phyloP scores from a whole-genome alignment of 2,329 filamentous ascomycete species.

The Chalara sp. region DNA sequence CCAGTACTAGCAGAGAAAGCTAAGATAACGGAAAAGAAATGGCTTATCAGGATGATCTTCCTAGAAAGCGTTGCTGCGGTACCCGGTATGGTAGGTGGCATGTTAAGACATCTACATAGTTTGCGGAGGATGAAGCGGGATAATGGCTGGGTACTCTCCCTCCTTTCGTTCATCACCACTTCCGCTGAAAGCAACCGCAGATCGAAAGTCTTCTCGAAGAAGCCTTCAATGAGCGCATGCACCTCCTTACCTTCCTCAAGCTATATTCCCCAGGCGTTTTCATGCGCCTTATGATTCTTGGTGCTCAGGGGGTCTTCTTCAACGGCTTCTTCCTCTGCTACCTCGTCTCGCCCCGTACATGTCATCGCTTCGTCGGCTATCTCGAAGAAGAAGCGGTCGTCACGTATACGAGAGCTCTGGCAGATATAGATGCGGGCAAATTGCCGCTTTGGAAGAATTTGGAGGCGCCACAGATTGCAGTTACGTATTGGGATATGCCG shows the following conservation, averaged over 20 bases:
- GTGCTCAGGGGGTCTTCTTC: slow-evolving; percentile 93
- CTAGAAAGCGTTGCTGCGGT: slow-evolving; percentile 92
- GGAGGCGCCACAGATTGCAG: slow-evolving; percentile 77
- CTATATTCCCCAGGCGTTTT: slow-evolving; percentile 73
- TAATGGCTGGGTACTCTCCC: slow-evolving; percentile 62
- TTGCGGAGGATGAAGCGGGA: slow-evolving; percentile 82
- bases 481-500: slow-evolving; percentile 96
- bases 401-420: slow-evolving; percentile 85
- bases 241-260: slow-evolving; percentile 86
- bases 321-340: slow-evolving; percentile 89
- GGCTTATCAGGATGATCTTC: slow-evolving; percentile 86
- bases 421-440: slow-evolving; percentile 78
- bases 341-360: slow-evolving; percentile 77
- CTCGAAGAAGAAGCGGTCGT: slow-evolving; percentile 95
- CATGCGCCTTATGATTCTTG: slow-evolving; percentile 88
- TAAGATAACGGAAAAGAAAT: slow-evolving; percentile 82
- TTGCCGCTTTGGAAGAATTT: slow-evolving; percentile 78
- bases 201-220: slow-evolving; percentile 90
- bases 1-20: slow-evolving; percentile 39
- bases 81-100: slow-evolving; percentile 93
- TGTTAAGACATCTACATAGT: slow-evolving; percentile 82
- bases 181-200: slow-evolving; percentile 24
- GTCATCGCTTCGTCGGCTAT: slow-evolving; percentile 93
- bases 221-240: slow-evolving; percentile 91
- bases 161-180: no score